phyloP scores from a whole-genome alignment of 1,284 basidiomycete species.

The Athelia psychrophila region DNA sequence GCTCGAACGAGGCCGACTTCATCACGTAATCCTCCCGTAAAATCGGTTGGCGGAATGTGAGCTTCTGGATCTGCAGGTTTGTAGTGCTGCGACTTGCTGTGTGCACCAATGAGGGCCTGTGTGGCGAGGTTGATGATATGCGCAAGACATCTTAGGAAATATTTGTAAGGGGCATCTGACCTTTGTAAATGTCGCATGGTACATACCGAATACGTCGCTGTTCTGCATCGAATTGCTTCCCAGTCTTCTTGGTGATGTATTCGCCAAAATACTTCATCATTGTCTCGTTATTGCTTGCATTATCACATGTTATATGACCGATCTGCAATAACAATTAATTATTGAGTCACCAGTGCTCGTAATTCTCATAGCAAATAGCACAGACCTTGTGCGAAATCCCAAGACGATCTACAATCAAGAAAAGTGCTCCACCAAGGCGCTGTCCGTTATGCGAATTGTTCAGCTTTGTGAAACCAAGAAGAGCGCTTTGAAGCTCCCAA shows the following conservation, averaged over 20 bases:
- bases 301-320: constrained; percentile 8
- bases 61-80: constrained; percentile 7
- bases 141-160: constrained; percentile 12
- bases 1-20: not conserved
- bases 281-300: constrained; percentile 7
- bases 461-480: constrained; percentile 6
- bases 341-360: not conserved
- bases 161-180: not conserved
- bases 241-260: not conserved
- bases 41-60: not conserved
- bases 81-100: constrained; percentile 10
- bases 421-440: not conserved
- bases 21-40: not conserved
- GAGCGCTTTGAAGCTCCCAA: constrained; percentile 7
- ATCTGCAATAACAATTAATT: too few species aligned
- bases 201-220: not conserved
- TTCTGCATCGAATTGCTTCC: not conserved
- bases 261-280: constrained; percentile 2
- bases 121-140: constrained; percentile 17
- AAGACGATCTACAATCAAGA: not conserved
- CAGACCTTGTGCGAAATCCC: not conserved
- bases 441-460: constrained; percentile 6
- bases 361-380: not conserved
- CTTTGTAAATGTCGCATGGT: too few species aligned
- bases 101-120: constrained; percentile 11